Base-by-base conservation (phyloP, 2,329 filamentous ascomycete genomes). In the Coleophoma eucalyptorum region DNA sequence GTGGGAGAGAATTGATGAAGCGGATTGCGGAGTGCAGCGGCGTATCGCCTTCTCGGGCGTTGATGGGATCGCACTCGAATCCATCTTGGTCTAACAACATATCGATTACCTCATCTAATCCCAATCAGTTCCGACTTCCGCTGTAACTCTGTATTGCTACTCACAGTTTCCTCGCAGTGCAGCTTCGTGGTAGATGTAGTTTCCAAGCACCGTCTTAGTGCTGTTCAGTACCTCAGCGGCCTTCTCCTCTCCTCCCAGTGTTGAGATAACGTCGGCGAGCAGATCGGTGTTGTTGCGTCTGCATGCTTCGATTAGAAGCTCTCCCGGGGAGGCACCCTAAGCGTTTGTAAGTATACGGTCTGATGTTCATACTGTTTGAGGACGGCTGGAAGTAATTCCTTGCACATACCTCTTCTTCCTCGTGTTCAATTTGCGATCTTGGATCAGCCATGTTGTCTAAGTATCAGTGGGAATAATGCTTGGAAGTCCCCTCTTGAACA, bases 271-370 rank as follows among this genome's bases (percentile, higher is more conserved):
- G 62, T 94, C 86, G 61, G 81, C 73, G 50, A 97, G 83, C 54
- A 97, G 83, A 49, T 93, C 86, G 59, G 85, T 85, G 72, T 97
- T 97, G 79, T 97, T 93, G 65, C 91, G 83, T 55, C 93, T 90
- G 73, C 89, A 96, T 62, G 94, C 90, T 75, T 96, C 93, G 71
- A 97, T 83, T 62, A 97, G 81, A 64, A 89, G 81, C 75, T 97
- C 93, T 69, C 86, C 80, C 43, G 85, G 83, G 53, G 89, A 89
- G 61, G 93, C 93, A 67, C 93, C 94, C 87, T 96, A 62, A 52
- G 13, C 26, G 26, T 26, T 26, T 26, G 26, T 26, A 26, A 26
- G 26, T 26, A 26, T 26, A 8, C 4, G 26, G 10, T 26, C 26
- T 26, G 26, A 26, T 26, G 10, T 26, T 26, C 26, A 8, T 26